Percentiles rank a stretch among this genome's conserved stretches.
Evolutionary conservation across 371 early-diverging fungal genomes (phyloP).

Genomic region (Haplosporangium sp.): DNA sequence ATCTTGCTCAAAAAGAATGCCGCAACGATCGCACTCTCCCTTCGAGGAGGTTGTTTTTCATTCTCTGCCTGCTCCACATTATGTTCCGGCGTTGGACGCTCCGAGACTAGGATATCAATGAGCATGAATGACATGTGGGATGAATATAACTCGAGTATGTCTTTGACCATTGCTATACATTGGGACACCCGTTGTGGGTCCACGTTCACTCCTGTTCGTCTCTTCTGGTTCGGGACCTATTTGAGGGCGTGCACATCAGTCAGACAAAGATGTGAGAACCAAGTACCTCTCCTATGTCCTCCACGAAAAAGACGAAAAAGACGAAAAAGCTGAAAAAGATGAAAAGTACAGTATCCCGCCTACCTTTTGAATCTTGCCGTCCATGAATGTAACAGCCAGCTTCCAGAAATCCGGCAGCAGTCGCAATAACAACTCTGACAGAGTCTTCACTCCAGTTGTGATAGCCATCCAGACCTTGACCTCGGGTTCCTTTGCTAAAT

Average conservation of each 20-base stretch:
- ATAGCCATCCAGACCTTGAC: constrained; percentile 79
- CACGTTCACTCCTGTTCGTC: constrained; percentile 58
- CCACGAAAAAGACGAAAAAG: too few species aligned
- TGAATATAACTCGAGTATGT: constrained; percentile 75
- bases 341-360: not conserved
- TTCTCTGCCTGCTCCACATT: constrained; percentile 35
- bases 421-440: constrained; percentile 79
- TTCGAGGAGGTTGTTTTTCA: constrained; percentile 52
- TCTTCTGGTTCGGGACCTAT: constrained; percentile 18
- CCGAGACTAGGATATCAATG: constrained; percentile 51
- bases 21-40: constrained; percentile 67
- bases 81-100: constrained; percentile 2
- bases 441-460: constrained; percentile 72
- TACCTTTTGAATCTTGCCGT: constrained; percentile 80
- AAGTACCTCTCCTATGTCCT: too few species aligned
- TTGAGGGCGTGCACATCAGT: too few species aligned
- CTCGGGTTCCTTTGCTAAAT: constrained; percentile 65
- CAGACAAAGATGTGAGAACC: too few species aligned
- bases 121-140: constrained; percentile 68
- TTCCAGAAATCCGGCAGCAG: constrained; percentile 95
- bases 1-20: constrained; percentile 68
- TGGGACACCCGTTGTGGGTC: constrained; percentile 74
- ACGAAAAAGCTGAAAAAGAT: too few species aligned
- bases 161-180: constrained; percentile 82
- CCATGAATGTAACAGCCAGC: constrained; percentile 84